Percentiles rank a stretch among this genome's conserved stretches.
These are phyloP conservation scores for Starmerella etchellsii DNA, from an alignment of 805 yeast genomes.

Conservation along the genomic window DNA sequence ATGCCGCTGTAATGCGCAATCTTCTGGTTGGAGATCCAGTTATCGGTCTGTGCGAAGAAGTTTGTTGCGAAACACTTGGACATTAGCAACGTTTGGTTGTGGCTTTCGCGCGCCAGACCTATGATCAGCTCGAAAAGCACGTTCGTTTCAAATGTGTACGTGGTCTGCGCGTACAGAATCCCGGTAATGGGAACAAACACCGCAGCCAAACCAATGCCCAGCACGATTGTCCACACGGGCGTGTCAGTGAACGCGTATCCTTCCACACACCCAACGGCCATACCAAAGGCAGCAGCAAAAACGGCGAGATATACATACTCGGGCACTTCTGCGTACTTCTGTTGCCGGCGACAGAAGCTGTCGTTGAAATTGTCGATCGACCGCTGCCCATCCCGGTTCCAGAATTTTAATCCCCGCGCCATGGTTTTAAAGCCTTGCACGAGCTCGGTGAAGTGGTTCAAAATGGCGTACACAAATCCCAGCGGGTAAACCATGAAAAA, in stretches of 20 bases:
- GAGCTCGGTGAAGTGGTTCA: slow-evolving; percentile 17
- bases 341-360: slow-evolving; percentile 47
- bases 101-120: slow-evolving; percentile 45
- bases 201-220: slow-evolving; percentile 39
- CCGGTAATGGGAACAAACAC: slow-evolving; percentile 40
- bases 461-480: slow-evolving; percentile 29
- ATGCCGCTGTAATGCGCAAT: slow-evolving; percentile 46
- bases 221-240: slow-evolving; percentile 49
- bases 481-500: slow-evolving; percentile 36
- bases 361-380: slow-evolving; percentile 32
- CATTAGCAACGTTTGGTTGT: slow-evolving; percentile 40
- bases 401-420: slow-evolving; percentile 18
- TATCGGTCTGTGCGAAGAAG: slow-evolving; percentile 51
- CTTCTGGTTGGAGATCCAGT: slow-evolving; percentile 41
- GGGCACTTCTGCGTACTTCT: slow-evolving; percentile 48
- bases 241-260: slow-evolving; percentile 30
- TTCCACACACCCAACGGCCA: slow-evolving; percentile 37
- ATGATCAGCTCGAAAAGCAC: slow-evolving; percentile 39
- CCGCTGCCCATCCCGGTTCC: slow-evolving; percentile 6
- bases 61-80: slow-evolving; percentile 44
- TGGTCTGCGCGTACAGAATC: slow-evolving; percentile 38
- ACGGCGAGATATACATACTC: slow-evolving; percentile 39
- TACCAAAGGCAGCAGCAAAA: slow-evolving; percentile 33
- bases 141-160: slow-evolving; percentile 36
- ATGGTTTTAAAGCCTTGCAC: slow-evolving; percentile 1